Conservation (phyloP, 1,284 basidiomycete species). For the Apiotrichum veenhuisii region DNA sequence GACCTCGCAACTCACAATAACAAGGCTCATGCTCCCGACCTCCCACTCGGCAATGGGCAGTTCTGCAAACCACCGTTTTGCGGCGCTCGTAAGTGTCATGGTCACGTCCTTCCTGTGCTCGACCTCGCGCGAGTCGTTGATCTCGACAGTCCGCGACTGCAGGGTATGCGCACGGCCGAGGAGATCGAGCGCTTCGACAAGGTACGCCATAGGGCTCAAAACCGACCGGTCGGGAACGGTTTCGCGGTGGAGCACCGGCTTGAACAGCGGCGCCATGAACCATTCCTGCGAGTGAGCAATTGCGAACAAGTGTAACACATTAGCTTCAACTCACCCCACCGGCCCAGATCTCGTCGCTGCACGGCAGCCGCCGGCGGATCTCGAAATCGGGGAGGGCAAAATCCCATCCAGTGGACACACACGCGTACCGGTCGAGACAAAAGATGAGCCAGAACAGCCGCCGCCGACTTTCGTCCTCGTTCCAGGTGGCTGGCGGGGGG, state of each 20-base stretch:
- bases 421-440: slow-evolving; percentile 47
- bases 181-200: slow-evolving; percentile 47
- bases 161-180: slow-evolving; percentile 46
- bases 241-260: slow-evolving; percentile 36
- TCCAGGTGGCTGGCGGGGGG: slow-evolving; percentile 40
- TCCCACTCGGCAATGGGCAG: slow-evolving; percentile 19
- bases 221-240: slow-evolving; percentile 14
- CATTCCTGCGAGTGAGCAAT: slow-evolving; percentile 30
- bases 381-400: slow-evolving; percentile 47
- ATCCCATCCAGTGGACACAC: slow-evolving; percentile 48
- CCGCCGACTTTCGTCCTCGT: slow-evolving; percentile 46
- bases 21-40: slow-evolving; percentile 30
- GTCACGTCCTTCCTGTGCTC: slow-evolving; percentile 40
- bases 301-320: background rate
- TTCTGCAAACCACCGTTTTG: slow-evolving; percentile 39
- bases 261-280: slow-evolving; percentile 40
- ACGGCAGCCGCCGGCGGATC: slow-evolving; percentile 44
- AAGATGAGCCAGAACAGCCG: slow-evolving; percentile 50
- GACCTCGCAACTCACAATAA: slow-evolving; percentile 35
- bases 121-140: slow-evolving; percentile 38
- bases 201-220: slow-evolving; percentile 43
- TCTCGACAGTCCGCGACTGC: slow-evolving; percentile 39
- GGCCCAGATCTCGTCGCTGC: slow-evolving; percentile 42
- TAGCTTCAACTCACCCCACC: slow-evolving; percentile 26
- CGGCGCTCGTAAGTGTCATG: slow-evolving; percentile 35